These are phyloP conservation scores for Citrus cavaleriei DNA, from an alignment of 345 rosid genomes.

Conservation along the genomic window DNA sequence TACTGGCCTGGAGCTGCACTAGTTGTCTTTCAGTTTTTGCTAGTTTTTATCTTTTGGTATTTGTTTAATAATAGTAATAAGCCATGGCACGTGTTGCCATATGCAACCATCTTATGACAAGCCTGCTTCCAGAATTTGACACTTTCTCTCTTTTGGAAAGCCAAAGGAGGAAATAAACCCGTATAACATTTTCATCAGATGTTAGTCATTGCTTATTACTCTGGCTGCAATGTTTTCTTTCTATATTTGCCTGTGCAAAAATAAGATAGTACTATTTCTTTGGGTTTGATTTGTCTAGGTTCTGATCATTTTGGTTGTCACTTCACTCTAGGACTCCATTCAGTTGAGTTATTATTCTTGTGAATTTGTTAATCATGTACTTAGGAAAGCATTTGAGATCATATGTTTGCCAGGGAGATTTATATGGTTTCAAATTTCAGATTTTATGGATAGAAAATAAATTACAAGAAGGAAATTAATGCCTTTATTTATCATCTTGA, in stretches of 20 bases:
- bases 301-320: background rate
- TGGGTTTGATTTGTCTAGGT: background rate
- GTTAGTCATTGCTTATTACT: background rate
- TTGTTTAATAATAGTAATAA: background rate
- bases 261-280: background rate
- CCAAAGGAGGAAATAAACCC: background rate
- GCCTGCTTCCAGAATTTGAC: background rate
- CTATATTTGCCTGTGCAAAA: background rate
- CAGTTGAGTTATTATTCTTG: background rate
- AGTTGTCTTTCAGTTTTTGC: background rate
- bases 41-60: background rate
- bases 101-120: background rate
- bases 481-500: background rate
- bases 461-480: background rate
- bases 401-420: background rate
- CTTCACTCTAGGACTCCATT: background rate
- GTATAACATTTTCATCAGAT: background rate
- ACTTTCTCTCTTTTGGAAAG: background rate
- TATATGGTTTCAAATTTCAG: background rate
- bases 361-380: background rate
- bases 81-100: background rate
- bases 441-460: background rate
- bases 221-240: background rate
- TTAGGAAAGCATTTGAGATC: background rate
- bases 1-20: background rate